phyloP scores from a whole-genome alignment of 129 eudicot species.

The Smallanthus sonchifolius region DNA sequence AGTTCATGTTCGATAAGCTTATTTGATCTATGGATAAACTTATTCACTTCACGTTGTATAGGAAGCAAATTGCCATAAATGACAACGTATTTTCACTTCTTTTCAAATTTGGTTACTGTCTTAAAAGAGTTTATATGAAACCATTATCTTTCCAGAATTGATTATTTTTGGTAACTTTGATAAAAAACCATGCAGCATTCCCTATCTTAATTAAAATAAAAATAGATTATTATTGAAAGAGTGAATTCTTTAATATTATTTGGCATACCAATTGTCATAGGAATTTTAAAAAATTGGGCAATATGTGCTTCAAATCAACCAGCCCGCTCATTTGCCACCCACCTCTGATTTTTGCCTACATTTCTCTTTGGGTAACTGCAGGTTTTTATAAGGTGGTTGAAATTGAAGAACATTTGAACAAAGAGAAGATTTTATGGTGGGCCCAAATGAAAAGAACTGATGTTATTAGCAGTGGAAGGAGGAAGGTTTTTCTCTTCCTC shows the following conservation, averaged over 20 bases:
- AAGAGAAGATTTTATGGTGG: slow-evolving; percentile 32
- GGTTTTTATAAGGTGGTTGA: slow-evolving; percentile 23
- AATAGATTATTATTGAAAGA: background rate
- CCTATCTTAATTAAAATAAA: background rate
- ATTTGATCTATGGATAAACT: background rate
- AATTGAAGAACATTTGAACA: slow-evolving; percentile 4
- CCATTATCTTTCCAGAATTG: background rate
- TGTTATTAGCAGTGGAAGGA: slow-evolving; percentile 99
- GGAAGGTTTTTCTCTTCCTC: slow-evolving; percentile 98
- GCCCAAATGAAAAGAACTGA: slow-evolving; percentile 80
- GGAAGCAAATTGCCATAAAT: background rate
- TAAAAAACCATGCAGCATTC: background rate
- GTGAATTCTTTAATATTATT: no score
- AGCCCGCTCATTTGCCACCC: background rate
- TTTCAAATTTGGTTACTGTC: background rate
- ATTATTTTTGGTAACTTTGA: background rate
- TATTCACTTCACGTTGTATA: background rate
- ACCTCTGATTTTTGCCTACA: background rate
- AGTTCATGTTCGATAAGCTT: background rate
- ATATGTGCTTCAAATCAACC: background rate
- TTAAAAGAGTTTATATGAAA: background rate
- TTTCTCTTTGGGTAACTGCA: slow-evolving; percentile 9
- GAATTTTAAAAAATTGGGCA: background rate
- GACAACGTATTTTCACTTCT: background rate
- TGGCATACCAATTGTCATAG: background rate